A percentile compares a stretch with the other conserved stretches of the same genome.
phyloP scores from a whole-genome alignment of 2,329 filamentous ascomycete genomes.

The Knufia petricola region DNA sequence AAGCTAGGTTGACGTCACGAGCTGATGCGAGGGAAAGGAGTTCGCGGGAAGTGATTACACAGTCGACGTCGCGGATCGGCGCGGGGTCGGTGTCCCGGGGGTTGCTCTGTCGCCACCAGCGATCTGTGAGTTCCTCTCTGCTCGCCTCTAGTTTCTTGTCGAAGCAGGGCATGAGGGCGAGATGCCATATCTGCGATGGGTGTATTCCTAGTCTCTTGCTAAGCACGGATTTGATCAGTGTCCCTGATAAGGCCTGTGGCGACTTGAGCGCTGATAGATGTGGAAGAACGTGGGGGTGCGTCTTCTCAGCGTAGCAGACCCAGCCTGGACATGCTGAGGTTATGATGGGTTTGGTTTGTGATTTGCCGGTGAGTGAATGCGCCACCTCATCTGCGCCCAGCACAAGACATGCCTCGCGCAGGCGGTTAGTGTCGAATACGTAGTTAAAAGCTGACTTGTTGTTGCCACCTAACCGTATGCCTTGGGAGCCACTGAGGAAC shows the following conservation, averaged over 20 bases:
- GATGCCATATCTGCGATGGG: slow-evolving; percentile 79
- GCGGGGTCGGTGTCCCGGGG: slow-evolving; percentile 29
- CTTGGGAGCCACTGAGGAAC: slow-evolving; percentile 60
- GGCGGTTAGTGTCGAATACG: slow-evolving; percentile 80
- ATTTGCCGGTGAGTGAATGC: slow-evolving; percentile 26
- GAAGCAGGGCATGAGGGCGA: slow-evolving; percentile 96
- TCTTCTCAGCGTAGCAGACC: slow-evolving; percentile 99
- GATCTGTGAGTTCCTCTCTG: slow-evolving; percentile 78
- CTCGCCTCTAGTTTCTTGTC: slow-evolving; percentile 98
- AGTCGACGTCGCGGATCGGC: slow-evolving; percentile 79
- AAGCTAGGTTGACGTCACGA: slow-evolving; percentile 66
- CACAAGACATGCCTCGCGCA: slow-evolving; percentile 74
- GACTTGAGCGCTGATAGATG: slow-evolving; percentile 89
- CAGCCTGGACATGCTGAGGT: slow-evolving; percentile 91
- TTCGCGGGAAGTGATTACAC: slow-evolving; percentile 94
- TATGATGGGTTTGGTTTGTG: slow-evolving; percentile 40
- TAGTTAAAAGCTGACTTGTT: slow-evolving; percentile 72
- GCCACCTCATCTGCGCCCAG: slow-evolving; percentile 65
- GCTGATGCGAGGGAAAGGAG: slow-evolving; percentile 80
- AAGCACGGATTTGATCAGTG: slow-evolving; percentile 76
- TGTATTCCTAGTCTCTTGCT: slow-evolving; percentile 62
- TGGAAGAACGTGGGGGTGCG: slow-evolving; percentile 83
- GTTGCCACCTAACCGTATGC: slow-evolving; percentile 60
- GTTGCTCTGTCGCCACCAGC: slow-evolving; percentile 49
- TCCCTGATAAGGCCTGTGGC: slow-evolving; percentile 84